These are phyloP conservation scores for Fusarium udum DNA, from an alignment of 2,329 filamentous ascomycete species.

Conservation along the genomic window DNA sequence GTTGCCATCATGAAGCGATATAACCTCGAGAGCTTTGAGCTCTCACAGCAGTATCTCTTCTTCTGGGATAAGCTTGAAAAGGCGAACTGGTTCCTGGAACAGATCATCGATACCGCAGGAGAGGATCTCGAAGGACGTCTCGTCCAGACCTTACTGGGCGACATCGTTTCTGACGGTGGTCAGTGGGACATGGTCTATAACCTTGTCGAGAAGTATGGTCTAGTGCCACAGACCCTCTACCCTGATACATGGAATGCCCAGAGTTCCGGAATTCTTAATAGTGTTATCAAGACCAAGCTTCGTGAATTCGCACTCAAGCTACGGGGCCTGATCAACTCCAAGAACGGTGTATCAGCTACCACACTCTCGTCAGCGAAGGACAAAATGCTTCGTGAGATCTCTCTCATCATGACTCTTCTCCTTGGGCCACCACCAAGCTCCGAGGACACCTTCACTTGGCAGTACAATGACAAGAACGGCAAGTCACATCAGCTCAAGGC, in stretches of 20 bases:
- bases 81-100: slow-evolving; percentile 88
- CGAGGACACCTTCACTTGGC: slow-evolving; percentile 78
- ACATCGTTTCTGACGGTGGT: slow-evolving; percentile 81
- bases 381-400: slow-evolving; percentile 81
- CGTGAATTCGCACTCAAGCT: slow-evolving; percentile 84
- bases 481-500: slow-evolving; percentile 69
- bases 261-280: slow-evolving; percentile 75
- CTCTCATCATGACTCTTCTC: slow-evolving; percentile 82
- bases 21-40: slow-evolving; percentile 79
- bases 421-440: slow-evolving; percentile 81
- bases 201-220: slow-evolving; percentile 84
- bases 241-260: slow-evolving; percentile 84
- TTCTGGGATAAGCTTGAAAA: slow-evolving; percentile 97
- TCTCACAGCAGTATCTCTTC: slow-evolving; percentile 89
- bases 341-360: slow-evolving; percentile 47
- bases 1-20: slow-evolving; percentile 89
- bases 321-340: slow-evolving; percentile 60
- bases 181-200: slow-evolving; percentile 95
- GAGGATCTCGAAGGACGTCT: slow-evolving; percentile 78
- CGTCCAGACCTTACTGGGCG: slow-evolving; percentile 73
- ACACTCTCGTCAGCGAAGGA: slow-evolving; percentile 67
- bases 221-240: slow-evolving; percentile 84
- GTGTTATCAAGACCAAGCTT: slow-evolving; percentile 82
- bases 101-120: slow-evolving; percentile 77
- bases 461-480: slow-evolving; percentile 76